phyloP scores from a whole-genome alignment of 306 rosid species.

The Lathyrus tuberosus region DNA sequence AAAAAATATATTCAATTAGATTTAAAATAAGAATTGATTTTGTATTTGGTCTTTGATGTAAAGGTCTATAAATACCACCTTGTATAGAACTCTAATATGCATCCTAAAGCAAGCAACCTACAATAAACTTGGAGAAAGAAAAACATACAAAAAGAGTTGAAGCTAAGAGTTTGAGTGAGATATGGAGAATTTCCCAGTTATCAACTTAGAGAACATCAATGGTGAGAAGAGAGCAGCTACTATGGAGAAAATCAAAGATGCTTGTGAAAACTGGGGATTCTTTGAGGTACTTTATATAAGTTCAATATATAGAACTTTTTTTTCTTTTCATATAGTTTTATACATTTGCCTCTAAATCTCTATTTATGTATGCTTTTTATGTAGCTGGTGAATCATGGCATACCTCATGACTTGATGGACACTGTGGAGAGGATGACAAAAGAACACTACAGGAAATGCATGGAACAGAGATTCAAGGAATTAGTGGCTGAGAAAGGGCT shows the following conservation, averaged over 20 bases:
- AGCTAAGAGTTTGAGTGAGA: slow-evolving; percentile 26
- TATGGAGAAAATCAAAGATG: slow-evolving; percentile 72
- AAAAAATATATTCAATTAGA: neutral
- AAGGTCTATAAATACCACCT: slow-evolving; percentile 45
- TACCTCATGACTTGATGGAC: slow-evolving; percentile 62
- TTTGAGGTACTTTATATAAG: slow-evolving; percentile 59
- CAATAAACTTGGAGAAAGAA: slow-evolving; percentile 14
- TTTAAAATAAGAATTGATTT: slow-evolving; percentile 11
- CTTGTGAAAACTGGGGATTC: slow-evolving; percentile 95
- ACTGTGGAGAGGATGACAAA: slow-evolving; percentile 69
- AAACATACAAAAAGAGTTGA: neutral
- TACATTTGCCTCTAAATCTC: slow-evolving; percentile 17
- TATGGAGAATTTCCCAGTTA: slow-evolving; percentile 71
- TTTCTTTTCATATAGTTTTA: neutral
- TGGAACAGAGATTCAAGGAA: slow-evolving; percentile 75
- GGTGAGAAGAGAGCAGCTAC: slow-evolving; percentile 60
- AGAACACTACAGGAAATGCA: slow-evolving; percentile 66
- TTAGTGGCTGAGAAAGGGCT: slow-evolving; percentile 54
- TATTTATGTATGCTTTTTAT: neutral
- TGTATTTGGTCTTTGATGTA: slow-evolving; percentile 3
- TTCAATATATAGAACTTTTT: neutral
- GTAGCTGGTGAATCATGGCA: slow-evolving; percentile 67
- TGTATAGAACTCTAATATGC: slow-evolving; percentile 17
- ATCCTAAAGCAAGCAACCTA: slow-evolving; percentile 20
- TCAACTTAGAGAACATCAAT: slow-evolving; percentile 63